A percentile compares a stretch with the other conserved stretches of the same genome.
These are phyloP conservation scores for Apiospora saccharicola DNA, from an alignment of 2,329 filamentous ascomycete species.

Conservation along the genomic window DNA sequence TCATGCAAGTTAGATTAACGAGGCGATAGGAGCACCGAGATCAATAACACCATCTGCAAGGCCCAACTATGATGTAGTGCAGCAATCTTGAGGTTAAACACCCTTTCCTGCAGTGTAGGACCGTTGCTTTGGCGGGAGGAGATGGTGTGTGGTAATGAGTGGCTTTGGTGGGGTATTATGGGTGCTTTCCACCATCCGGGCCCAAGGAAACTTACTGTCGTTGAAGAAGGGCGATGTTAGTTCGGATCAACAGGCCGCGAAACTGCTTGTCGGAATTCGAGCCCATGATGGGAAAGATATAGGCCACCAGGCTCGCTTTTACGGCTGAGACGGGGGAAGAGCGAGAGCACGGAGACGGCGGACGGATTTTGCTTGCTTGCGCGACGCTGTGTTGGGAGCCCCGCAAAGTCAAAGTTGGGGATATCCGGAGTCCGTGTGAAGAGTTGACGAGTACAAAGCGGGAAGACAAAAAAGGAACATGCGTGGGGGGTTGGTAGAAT, in stretches of 20 bases:
- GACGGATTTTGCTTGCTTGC: constrained; percentile 22
- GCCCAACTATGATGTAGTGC: neutral
- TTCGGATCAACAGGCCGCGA: constrained; percentile 50
- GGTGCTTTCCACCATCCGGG: neutral
- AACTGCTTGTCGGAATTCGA: constrained; percentile 41
- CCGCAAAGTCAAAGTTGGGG: constrained; percentile 35
- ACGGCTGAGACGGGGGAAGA: neutral
- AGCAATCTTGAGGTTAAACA: neutral
- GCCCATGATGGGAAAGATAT: constrained; percentile 25
- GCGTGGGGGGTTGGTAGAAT: neutral
- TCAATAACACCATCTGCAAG: neutral
- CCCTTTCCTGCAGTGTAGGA: too few relatives aligned
- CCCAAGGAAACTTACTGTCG: constrained; percentile 49
- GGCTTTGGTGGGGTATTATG: neutral
- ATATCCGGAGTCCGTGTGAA: constrained; percentile 41
- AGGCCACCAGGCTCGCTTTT: constrained; percentile 4
- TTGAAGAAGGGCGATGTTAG: constrained; percentile 57
- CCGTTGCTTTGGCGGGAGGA: neutral
- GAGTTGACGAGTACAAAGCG: constrained; percentile 3
- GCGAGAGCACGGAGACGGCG: constrained; percentile 26
- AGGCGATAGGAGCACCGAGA: too few relatives aligned
- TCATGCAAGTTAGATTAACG: neutral
- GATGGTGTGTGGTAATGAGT: constrained; percentile 10
- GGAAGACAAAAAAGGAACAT: neutral
- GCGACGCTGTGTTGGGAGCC: neutral